A percentile compares a stretch with the other conserved stretches of the same genome.
Evolutionary conservation across 2,329 filamentous ascomycete species (phyloP).

Genomic region (Rutstroemia sydowiana): DNA sequence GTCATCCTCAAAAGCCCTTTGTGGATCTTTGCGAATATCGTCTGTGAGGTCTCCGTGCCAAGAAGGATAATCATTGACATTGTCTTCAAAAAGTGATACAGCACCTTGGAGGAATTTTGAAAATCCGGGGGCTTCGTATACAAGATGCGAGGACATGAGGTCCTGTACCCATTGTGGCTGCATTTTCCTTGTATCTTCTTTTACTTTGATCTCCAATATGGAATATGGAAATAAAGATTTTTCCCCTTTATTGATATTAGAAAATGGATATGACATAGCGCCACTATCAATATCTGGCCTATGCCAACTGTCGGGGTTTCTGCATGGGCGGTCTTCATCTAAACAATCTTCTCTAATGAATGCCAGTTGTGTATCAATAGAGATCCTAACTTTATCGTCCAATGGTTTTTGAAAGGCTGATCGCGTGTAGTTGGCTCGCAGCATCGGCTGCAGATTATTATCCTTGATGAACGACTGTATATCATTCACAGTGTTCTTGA

Average conservation of each 20-base stretch:
- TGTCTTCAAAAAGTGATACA: slow-evolving; percentile 85
- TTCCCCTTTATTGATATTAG: slow-evolving; percentile 80
- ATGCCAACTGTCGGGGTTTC: slow-evolving; percentile 85
- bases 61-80: slow-evolving; percentile 93
- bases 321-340: slow-evolving; percentile 76
- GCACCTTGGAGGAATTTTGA: slow-evolving; percentile 96
- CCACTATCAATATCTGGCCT: slow-evolving; percentile 79
- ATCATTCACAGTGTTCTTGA: slow-evolving; percentile 64
- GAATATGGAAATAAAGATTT: slow-evolving; percentile 86
- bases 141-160: slow-evolving; percentile 83
- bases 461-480: slow-evolving; percentile 76
- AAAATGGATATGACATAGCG: slow-evolving; percentile 81
- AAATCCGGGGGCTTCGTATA: slow-evolving; percentile 83
- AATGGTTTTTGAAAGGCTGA: slow-evolving; percentile 95
- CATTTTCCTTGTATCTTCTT: slow-evolving; percentile 56
- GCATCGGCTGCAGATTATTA: slow-evolving; percentile 70
- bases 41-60: slow-evolving; percentile 89
- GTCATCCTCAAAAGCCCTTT: slow-evolving; percentile 83
- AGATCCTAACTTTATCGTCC: slow-evolving; percentile 83
- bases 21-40: slow-evolving; percentile 90
- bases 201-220: slow-evolving; percentile 86
- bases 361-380: slow-evolving; percentile 85
- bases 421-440: slow-evolving; percentile 88
- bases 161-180: slow-evolving; percentile 83
- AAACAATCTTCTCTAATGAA: slow-evolving; percentile 76